A percentile compares a stretch with the other conserved stretches of the same genome.
Evolutionary conservation across 345 rosid genomes (phyloP).

Genomic region (Luvunga scandens): DNA sequence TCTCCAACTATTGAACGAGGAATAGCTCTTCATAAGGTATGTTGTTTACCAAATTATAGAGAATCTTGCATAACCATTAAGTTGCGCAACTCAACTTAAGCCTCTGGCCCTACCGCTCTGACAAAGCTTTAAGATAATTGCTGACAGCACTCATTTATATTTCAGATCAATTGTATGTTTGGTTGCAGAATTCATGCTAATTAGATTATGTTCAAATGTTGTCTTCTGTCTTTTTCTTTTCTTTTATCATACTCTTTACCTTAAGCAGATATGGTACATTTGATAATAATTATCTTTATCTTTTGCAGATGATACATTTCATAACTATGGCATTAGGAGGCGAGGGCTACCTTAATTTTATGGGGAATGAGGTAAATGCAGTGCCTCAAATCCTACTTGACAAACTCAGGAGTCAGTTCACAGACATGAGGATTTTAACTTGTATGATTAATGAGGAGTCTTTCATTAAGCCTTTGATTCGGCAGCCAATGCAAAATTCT

Average conservation of each 20-base stretch:
- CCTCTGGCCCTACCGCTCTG: too few relatives aligned
- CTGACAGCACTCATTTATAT: not conserved
- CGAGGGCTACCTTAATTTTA: slow-evolving; percentile 79
- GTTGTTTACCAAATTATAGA: slow-evolving; percentile 1
- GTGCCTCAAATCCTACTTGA: slow-evolving; percentile 1
- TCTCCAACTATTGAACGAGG: slow-evolving; percentile 62
- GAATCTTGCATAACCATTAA: not conserved
- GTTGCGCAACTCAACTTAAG: not conserved
- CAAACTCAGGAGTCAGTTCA: not conserved
- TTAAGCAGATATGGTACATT: too few relatives aligned
- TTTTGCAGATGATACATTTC: slow-evolving; percentile 72
- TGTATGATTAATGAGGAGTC: not conserved
- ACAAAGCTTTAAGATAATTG: not conserved
- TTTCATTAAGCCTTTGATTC: not conserved
- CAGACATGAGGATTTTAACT: not conserved
- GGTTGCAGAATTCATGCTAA: not conserved
- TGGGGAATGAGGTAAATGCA: slow-evolving; percentile 75
- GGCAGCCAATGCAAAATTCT: not conserved
- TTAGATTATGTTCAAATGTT: slow-evolving; percentile 8
- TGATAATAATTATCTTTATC: not conserved
- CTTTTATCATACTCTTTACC: slow-evolving; percentile 6
- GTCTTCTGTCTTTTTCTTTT: not conserved
- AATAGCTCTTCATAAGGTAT: slow-evolving; percentile 73
- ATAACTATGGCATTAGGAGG: slow-evolving; percentile 80
- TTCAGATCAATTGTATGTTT: not conserved